These are phyloP conservation scores for Fraxinus floribunda DNA, from an alignment of 305 asterid species.

Conservation along the genomic window DNA sequence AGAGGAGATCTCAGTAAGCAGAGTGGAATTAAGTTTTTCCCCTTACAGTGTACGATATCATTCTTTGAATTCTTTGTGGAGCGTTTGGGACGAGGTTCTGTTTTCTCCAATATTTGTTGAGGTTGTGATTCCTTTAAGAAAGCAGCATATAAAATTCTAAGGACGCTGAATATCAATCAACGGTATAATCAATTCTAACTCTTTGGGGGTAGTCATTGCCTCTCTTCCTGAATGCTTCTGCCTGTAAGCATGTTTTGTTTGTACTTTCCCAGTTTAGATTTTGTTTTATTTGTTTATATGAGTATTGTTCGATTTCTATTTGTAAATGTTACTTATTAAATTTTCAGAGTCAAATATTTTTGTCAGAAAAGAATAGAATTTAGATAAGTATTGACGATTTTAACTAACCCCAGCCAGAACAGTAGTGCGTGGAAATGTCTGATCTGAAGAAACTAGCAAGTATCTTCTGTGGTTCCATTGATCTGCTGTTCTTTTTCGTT, in stretches of 20 bases:
- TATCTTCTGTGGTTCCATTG: not conserved
- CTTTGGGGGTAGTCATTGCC: constrained; percentile 35
- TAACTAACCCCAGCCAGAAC: not conserved
- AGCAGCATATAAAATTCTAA: constrained; percentile 13
- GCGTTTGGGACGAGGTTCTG: constrained; percentile 47
- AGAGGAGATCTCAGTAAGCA: constrained; percentile 48
- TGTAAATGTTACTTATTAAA: constrained; percentile 25
- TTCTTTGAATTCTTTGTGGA: constrained; percentile 56
- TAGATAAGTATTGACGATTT: constrained; percentile 20
- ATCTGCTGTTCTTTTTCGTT: not conserved
- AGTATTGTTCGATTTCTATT: constrained; percentile 38
- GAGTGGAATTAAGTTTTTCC: constrained; percentile 32
- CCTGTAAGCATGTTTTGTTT: constrained; percentile 55
- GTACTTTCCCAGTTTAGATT: constrained; percentile 37
- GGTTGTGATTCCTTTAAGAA: constrained; percentile 17
- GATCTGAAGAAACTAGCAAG: constrained; percentile 9
- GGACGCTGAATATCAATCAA: constrained; percentile 21
- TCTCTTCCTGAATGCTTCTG: constrained; percentile 49
- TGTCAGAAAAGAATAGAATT: constrained; percentile 28
- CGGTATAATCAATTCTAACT: constrained; percentile 11
- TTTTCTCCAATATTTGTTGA: constrained; percentile 21
- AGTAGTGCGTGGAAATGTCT: constrained; percentile 14
- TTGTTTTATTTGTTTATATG: constrained; percentile 49
- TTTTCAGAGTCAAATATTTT: constrained; percentile 28
- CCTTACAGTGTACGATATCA: constrained; percentile 47